Evolutionary conservation across 2,329 filamentous ascomycete species (phyloP), one percentile per base, ranked within the genome.

Genomic region (Penicillium sp.): DNA sequence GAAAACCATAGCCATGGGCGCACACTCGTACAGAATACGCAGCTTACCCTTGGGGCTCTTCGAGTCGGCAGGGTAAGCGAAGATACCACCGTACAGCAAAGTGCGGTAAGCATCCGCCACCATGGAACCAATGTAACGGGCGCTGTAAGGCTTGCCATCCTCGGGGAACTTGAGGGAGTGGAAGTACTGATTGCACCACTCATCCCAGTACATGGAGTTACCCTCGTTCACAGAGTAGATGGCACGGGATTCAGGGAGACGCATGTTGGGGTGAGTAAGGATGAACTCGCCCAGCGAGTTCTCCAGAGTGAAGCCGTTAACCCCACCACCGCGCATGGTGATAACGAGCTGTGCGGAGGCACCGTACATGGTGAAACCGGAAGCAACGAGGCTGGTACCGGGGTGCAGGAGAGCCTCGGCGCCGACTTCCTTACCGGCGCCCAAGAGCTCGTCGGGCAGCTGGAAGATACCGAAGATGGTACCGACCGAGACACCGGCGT

Each of bases 321-420:
- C 95, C 60, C 80, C 85, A 63, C 93, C 90, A 65, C 88, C 91
- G 78, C 89, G 90, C 92, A 98, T 97, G 66, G 95, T 99, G 73
- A 99, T 90, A 70, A 99, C 95, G 46, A 99, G 84, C 80, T 98
- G 93, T 4, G 95, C 88, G 3, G 93, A 97, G 66, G 95, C 95
- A 72, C 95, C 95, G 79, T 99, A 99, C 95, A 99, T 99, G 77
- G 95, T 99, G 84, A 99, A 99, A n/a, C 95, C 95, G 22, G 91
- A 88, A 35, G 95, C 93, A 21, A 98, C 85, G 64, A 98, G 86
- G 77, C 97, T 93, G 1, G 90, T 93, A 55, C 95, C 95, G 1
- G 95, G 90, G 76, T 87, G 88, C 58, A 98, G 84, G 59, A 99
- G 85, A 74, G 98, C 93, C 70, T 96, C 64, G 35, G 72, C 71